These are phyloP conservation scores for Corynascus novoguineensis DNA, from an alignment of 495 filamentous ascomycete genomes.

Conservation along the genomic window DNA sequence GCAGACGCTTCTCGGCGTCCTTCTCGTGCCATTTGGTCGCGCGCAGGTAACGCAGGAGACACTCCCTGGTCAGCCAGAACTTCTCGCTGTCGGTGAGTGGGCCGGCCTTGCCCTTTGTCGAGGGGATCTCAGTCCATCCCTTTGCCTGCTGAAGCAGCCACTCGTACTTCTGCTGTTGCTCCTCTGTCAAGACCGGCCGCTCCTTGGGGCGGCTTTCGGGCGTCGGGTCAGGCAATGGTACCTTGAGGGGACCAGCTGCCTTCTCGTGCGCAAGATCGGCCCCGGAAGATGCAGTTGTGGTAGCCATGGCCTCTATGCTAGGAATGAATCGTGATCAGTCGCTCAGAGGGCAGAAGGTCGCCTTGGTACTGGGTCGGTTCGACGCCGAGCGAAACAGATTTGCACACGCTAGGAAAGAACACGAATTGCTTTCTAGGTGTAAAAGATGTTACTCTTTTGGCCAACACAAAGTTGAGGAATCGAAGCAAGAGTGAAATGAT, in stretches of 20 bases:
- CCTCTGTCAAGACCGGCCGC: slow-evolving; percentile 54
- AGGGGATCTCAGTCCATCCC: slow-evolving; percentile 66
- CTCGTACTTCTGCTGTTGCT: slow-evolving; percentile 82
- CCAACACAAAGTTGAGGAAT: too few species aligned
- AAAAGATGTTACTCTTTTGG: too few species aligned
- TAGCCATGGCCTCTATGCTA: slow-evolving; percentile 24
- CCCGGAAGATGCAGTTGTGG: slow-evolving; percentile 12
- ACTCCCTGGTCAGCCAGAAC: slow-evolving; percentile 88
- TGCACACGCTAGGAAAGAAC: too few species aligned
- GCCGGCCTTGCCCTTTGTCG: slow-evolving; percentile 53
- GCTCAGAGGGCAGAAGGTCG: background rate
- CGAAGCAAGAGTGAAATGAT: too few species aligned
- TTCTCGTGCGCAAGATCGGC: slow-evolving; percentile 40
- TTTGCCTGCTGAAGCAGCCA: slow-evolving; percentile 60
- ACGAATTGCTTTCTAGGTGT: too few species aligned
- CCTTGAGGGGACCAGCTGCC: slow-evolving; percentile 49
- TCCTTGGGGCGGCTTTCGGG: slow-evolving; percentile 49
- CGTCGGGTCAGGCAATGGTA: slow-evolving; percentile 63
- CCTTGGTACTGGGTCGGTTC: too few species aligned
- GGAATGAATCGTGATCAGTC: background rate
- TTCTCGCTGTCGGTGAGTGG: slow-evolving; percentile 74
- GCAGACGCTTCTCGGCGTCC: slow-evolving; percentile 71
- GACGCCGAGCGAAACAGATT: too few species aligned
- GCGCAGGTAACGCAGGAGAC: slow-evolving; percentile 85
- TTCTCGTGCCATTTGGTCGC: slow-evolving; percentile 83